Evolutionary conservation across 1,284 basidiomycete genomes (phyloP), one percentile per base, ranked within the genome.

Genomic region (Tilletiopsis washingtonensis): DNA sequence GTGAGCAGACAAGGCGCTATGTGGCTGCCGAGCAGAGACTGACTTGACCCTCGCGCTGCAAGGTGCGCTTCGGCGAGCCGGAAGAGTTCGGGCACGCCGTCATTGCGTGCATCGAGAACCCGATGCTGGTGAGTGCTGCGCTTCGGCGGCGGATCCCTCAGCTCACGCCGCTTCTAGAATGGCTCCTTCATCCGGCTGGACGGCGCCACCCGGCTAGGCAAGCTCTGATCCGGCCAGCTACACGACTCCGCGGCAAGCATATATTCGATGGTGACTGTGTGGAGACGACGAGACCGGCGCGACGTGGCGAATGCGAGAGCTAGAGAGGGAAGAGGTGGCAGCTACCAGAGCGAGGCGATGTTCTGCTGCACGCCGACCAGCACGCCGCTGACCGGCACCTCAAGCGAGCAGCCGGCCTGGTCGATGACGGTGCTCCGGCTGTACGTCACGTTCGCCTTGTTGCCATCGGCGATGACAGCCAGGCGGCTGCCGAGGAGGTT

Each of bases 1-100:
- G 46, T 50, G 0, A 17, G 44, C 5, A 3, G 23, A n/a, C 24
- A 4, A 25, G 50, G 47, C 25, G 43, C 45, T 24, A 36, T 45
- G 9, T 43, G 40, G 19, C 43, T 43, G 1, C 43, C 60, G 3
- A 44, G 55, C 38, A 27, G 40, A 1, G 46, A 49, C 5, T 54
- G 54, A 5, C 37, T 62, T n/a, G n/a, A n/a, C n/a, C 24, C 61
- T 61, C 43, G 54, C 59, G 2, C 14, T 11, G 5, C 29, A 15
- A 44, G 5, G 47, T 53, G 3, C 44, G 73, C 3, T 70, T 74
- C 36, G 72, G 73, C 11, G 24, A 58, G 12, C 55, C 71, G 0
- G 41, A 59, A 9, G 73, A 74, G 42, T 74, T 68, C 29, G 74
- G 71, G 2, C 49, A 66, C 25, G 61, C 71, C 21, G 65, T 66